Base-by-base conservation (phyloP, 768 basidiomycete species). In the Mycena polygramma region DNA sequence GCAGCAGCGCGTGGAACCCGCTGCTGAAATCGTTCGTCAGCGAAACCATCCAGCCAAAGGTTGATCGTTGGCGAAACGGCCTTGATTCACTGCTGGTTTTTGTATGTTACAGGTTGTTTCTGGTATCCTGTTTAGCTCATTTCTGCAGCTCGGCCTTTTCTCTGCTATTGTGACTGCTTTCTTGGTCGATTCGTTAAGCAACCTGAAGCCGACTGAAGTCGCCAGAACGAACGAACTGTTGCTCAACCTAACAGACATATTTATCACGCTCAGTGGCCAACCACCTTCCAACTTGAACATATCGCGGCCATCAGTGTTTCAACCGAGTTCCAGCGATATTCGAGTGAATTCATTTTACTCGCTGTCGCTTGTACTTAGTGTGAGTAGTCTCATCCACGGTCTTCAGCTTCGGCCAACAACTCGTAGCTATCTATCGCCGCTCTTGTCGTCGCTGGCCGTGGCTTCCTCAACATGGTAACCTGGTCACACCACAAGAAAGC, bases 121-220 rank as follows among this genome's bases (percentile, higher is more conserved):
- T 39, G 46, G 14, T 51, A 22, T 30, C 11, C n/a, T 22, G 15
- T 51, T 7, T 6, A 51, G 22, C 24, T 41, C 41, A 41, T 41
- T 20, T 22, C 4, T 17, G 10, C 22, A 75, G 74, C 49, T 75
- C 30, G 74, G 72, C 22, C 55, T 75, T 14, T 75, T 75, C 57
- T 75, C 74, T 19, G 74, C 72, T 1, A 73, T 75, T 15, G 65
- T 75, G 17, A 73, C 74, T 9, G 51, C 74, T 4, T 75, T 75
- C 26, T n/a, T 75, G 7, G 69, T 73, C 13, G 60, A 68, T 14
- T 73, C 74, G 0, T 53, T 73, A 7, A 35, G 49, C 9, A 51
- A 14, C 6, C 41, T 75, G 59, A 41, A 26, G 14, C 59, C 36
- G 11, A 65, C 66, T 54, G 7, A 66, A 37, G 36, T 49, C 0